A percentile compares a stretch with the other conserved stretches of the same genome.
Conservation (phyloP, 352 stramenopile species). For the Globisporangium splendens region DNA sequence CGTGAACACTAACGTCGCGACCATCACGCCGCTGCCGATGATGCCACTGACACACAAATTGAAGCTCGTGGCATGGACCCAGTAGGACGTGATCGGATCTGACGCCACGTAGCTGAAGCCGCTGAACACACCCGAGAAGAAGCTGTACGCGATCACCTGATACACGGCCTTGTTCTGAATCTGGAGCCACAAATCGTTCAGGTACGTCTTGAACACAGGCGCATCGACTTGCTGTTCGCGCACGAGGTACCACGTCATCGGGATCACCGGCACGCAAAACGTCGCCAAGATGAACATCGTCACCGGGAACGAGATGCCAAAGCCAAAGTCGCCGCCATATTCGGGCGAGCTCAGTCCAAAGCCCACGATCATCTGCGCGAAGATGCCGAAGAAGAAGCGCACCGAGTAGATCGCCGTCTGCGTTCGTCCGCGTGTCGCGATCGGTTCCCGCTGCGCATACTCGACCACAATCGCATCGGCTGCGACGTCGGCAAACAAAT, state of each 20-base stretch:
- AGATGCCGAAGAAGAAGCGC: conserved; percentile 31
- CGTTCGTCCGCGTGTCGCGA: conserved; percentile 35
- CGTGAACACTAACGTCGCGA: conserved; percentile 27
- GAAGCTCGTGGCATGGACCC: conserved; percentile 26
- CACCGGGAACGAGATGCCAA: conserved; percentile 31
- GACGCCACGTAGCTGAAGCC: conserved; percentile 28
- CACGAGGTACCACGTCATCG: conserved; percentile 43
- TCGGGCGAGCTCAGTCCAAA: conserved; percentile 39
- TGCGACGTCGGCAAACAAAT: conserved; percentile 42
- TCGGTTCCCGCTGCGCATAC: conserved; percentile 45
- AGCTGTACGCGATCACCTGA: conserved; percentile 46
- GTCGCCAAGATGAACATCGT: conserved; percentile 34
- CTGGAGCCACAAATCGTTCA: conserved; percentile 29
- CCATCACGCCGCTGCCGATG: conserved; percentile 23
- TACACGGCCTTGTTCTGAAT: conserved; percentile 41
- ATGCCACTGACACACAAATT: conserved; percentile 31
- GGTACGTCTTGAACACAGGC: conserved; percentile 32
- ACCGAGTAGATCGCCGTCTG: conserved; percentile 50
- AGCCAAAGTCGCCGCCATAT: conserved; percentile 43
- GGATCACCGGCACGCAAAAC: conserved; percentile 31
- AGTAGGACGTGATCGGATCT: conserved; percentile 34
- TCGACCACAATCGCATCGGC: conserved; percentile 56
- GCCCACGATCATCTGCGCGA: conserved; percentile 34
- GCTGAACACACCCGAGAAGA: conserved; percentile 37
- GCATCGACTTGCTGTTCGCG: conserved; percentile 35